These are phyloP conservation scores for Pyracantha coccinea DNA, from an alignment of 331 rosid genomes.

Conservation along the genomic window DNA sequence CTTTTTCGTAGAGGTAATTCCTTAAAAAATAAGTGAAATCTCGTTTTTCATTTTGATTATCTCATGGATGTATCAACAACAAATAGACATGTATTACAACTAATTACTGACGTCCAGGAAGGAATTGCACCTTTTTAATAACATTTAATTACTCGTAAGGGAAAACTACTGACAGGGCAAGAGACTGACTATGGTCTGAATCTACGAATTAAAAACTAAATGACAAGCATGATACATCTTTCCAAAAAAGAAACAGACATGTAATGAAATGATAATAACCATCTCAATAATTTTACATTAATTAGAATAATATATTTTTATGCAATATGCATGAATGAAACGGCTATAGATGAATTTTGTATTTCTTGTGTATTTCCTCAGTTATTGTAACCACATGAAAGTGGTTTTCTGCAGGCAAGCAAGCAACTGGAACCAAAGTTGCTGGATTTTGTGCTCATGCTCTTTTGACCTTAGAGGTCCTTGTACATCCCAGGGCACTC, in stretches of 20 bases:
- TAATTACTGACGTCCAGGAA: background rate
- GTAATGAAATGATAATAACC: background rate
- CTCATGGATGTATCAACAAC: background rate
- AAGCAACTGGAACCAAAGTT: slow-evolving; percentile 57
- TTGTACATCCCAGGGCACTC: slow-evolving; percentile 83
- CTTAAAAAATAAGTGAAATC: slow-evolving; percentile 3
- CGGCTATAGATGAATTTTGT: background rate
- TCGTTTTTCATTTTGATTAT: background rate
- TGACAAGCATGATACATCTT: background rate
- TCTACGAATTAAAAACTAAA: background rate
- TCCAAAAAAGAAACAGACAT: background rate
- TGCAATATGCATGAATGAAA: background rate
- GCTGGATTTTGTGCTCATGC: slow-evolving; percentile 79
- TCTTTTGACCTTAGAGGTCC: slow-evolving; percentile 74
- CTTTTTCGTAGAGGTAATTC: slow-evolving; percentile 70
- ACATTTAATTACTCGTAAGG: background rate
- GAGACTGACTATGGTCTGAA: background rate
- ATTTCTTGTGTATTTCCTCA: background rate
- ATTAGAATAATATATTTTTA: background rate
- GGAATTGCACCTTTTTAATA: background rate
- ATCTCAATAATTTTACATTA: background rate
- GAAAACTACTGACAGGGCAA: background rate
- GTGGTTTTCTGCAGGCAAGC: slow-evolving; percentile 54
- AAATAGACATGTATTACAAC: background rate
- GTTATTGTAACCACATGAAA: slow-evolving; percentile 8